Percentiles rank a stretch among this genome's conserved stretches.
Evolutionary conservation across 345 rosid species (phyloP).

Genomic region (Boechera stricta): DNA sequence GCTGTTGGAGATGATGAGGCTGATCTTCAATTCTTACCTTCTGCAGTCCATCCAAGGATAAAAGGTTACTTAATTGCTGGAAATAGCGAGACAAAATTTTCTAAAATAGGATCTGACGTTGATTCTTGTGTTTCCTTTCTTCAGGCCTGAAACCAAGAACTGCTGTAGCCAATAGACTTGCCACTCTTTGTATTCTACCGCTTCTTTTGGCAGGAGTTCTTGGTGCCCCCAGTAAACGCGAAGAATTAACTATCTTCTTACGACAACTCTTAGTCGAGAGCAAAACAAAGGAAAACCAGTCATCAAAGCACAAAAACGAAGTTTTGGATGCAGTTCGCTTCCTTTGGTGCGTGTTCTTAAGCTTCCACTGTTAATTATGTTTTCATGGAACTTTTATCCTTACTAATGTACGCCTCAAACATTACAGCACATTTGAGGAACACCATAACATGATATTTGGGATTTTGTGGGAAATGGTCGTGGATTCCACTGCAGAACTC

Average conservation of each 20-base stretch:
- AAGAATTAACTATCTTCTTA: slow-evolving; percentile 70
- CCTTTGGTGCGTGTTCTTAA: slow-evolving; percentile 70
- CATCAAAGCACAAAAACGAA: slow-evolving; percentile 57
- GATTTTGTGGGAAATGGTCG: slow-evolving; percentile 97
- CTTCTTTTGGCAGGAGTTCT: slow-evolving; percentile 93
- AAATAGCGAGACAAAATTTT: slow-evolving; percentile 14
- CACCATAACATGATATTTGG: slow-evolving; percentile 83
- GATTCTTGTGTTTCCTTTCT: slow-evolving; percentile 38
- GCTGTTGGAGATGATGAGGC: slow-evolving; percentile 90
- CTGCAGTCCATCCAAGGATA: slow-evolving; percentile 61
- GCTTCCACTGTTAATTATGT: slow-evolving; percentile 13
- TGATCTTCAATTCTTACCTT: slow-evolving; percentile 71
- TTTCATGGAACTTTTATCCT: slow-evolving; percentile 31
- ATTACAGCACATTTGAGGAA: slow-evolving; percentile 77
- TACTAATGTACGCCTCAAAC: slow-evolving; percentile 41
- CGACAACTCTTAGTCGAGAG: slow-evolving; percentile 76
- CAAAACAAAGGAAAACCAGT: slow-evolving; percentile 59
- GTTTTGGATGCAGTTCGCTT: slow-evolving; percentile 82
- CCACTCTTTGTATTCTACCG: slow-evolving; percentile 80
- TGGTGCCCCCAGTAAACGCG: slow-evolving; percentile 79
- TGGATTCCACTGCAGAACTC: slow-evolving; percentile 76
- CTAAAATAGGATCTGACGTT: slow-evolving; percentile 23
- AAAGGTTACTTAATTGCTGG: slow-evolving; percentile 56
- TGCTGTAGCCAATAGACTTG: slow-evolving; percentile 75
- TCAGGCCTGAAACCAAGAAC: slow-evolving; percentile 90